Evolutionary conservation across 176 grass and related monocot species (phyloP).

Genomic region (Oryza meridionalis): DNA sequence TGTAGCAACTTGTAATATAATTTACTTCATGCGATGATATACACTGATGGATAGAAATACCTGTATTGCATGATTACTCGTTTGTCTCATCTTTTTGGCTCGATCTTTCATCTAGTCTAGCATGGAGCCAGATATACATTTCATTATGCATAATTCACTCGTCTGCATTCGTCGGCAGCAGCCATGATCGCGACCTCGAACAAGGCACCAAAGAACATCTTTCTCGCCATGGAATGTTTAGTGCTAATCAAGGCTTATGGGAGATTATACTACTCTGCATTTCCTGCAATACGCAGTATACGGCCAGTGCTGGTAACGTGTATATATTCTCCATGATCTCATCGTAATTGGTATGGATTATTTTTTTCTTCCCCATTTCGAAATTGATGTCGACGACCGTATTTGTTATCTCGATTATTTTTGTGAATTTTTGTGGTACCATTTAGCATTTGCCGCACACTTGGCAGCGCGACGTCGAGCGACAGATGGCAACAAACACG

Average conservation of each 20-base stretch:
- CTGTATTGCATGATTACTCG: not conserved
- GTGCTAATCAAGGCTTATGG: not conserved
- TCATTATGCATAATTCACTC: not conserved
- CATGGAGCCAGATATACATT: not conserved
- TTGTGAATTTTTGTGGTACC: not conserved
- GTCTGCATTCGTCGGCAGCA: conserved; percentile 22
- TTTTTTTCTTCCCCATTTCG: not conserved
- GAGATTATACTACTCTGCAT: conserved; percentile 1
- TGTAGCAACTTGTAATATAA: not conserved
- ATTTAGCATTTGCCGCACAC: conserved; percentile 24
- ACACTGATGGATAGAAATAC: not conserved
- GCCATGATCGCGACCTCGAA: conserved; percentile 25
- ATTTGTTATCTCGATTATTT: not conserved
- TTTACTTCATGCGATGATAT: not conserved
- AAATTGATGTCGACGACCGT: conserved; percentile 28
- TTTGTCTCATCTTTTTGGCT: not conserved
- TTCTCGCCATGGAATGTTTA: conserved; percentile 37
- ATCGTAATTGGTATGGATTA: not conserved
- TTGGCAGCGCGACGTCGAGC: conserved; percentile 31
- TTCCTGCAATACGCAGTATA: conserved; percentile 29
- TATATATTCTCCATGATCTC: conserved; percentile 44
- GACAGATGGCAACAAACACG: conserved; percentile 47
- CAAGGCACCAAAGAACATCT: conserved; percentile 43
- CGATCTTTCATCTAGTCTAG: not conserved
- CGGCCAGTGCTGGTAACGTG: not conserved